Percentiles rank a stretch among this genome's conserved stretches.
These are phyloP conservation scores for Apophysomyces sp. DNA, from an alignment of 371 early-diverging fungal genomes.

Conservation along the genomic window DNA sequence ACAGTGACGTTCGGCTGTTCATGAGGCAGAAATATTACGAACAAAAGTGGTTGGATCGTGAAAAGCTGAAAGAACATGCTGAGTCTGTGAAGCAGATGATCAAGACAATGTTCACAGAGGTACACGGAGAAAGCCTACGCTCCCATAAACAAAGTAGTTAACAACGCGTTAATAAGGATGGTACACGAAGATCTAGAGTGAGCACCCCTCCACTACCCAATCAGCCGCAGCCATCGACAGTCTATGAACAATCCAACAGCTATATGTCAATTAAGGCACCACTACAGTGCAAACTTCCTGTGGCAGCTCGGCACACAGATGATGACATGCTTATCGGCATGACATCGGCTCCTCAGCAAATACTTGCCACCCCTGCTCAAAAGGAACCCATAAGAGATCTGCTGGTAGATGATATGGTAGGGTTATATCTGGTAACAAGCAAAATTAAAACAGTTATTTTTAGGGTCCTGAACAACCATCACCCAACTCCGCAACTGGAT, in stretches of 20 bases:
- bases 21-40: slow-evolving; percentile 52
- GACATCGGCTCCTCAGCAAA: slow-evolving; percentile 5
- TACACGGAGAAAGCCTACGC: background rate
- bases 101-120: slow-evolving; percentile 26
- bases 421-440: background rate
- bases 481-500: background rate
- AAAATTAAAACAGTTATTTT: background rate
- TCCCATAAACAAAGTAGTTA: background rate
- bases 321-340: background rate
- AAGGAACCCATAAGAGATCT: background rate
- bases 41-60: slow-evolving; percentile 43
- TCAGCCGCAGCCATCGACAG: background rate
- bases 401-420: background rate
- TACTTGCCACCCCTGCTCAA: background rate
- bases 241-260: background rate
- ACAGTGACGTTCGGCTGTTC: slow-evolving; percentile 38
- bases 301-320: background rate
- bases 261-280: background rate
- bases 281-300: slow-evolving; percentile 8
- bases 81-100: slow-evolving; percentile 25
- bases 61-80: slow-evolving; percentile 20
- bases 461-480: background rate
- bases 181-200: slow-evolving; percentile 8
- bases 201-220: slow-evolving; percentile 13
- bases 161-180: slow-evolving; percentile 4